Percentiles rank a stretch among this genome's conserved stretches.
These are phyloP conservation scores for Barnettozyma siamensis DNA, from an alignment of 805 yeast species.

Conservation along the genomic window DNA sequence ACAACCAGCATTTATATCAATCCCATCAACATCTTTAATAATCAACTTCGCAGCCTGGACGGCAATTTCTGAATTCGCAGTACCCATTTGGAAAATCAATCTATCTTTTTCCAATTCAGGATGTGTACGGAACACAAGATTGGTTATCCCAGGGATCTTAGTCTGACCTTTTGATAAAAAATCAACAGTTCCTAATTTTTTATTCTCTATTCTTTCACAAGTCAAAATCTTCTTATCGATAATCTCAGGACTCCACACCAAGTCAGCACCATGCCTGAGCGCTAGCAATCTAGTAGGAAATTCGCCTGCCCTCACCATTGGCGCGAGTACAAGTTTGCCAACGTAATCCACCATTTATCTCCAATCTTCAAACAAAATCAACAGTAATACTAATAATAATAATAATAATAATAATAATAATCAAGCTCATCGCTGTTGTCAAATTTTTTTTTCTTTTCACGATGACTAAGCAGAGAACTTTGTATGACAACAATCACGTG, in stretches of 20 bases:
- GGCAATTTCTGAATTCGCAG: slow-evolving; percentile 77
- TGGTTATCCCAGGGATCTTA: slow-evolving; percentile 41
- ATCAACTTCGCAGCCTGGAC: slow-evolving; percentile 81
- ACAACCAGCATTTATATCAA: slow-evolving; percentile 94
- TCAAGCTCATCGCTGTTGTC: neutral
- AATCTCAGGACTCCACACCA: slow-evolving; percentile 96
- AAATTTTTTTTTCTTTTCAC: too few species aligned
- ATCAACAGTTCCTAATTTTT: slow-evolving; percentile 53
- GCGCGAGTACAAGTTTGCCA: slow-evolving; percentile 84
- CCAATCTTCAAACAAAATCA: neutral
- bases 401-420: too few species aligned
- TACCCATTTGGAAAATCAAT: slow-evolving; percentile 87
- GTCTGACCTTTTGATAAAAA: slow-evolving; percentile 40
- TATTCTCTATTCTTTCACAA: slow-evolving; percentile 61
- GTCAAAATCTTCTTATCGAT: slow-evolving; percentile 77
- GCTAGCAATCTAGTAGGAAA: slow-evolving; percentile 83
- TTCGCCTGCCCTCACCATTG: slow-evolving; percentile 96
- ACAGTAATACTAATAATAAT: too few species aligned
- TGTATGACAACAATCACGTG: too few species aligned
- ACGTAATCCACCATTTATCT: slow-evolving; percentile 54
- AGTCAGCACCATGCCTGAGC: slow-evolving; percentile 80
- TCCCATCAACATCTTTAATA: slow-evolving; percentile 82
- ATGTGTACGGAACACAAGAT: slow-evolving; percentile 68
- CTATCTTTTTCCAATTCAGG: slow-evolving; percentile 56
- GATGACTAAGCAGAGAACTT: too few species aligned